Evolutionary conservation across 345 rosid genomes (phyloP).

Genomic region (Linum tenue): DNA sequence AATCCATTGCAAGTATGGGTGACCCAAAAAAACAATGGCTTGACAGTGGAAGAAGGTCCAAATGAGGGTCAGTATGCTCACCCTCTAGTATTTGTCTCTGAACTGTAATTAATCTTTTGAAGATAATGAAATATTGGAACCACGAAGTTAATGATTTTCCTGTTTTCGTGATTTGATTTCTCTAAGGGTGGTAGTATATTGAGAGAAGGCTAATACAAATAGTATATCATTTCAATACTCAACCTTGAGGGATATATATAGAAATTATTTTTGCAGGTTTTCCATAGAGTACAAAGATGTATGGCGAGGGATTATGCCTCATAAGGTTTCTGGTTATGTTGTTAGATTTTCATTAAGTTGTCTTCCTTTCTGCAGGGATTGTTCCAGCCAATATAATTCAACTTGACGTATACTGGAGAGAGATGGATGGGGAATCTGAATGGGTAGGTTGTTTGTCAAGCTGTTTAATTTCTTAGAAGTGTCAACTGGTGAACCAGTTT

Average conservation of each 20-base stretch:
- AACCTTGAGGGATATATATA: no score
- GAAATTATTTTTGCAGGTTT: no score
- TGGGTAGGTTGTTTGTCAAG: conserved; percentile 52
- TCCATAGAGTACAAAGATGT: neutral
- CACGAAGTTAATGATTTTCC: neutral
- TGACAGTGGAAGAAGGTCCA: conserved; percentile 61
- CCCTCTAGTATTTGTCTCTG: neutral
- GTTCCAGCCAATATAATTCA: conserved; percentile 67
- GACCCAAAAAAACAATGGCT: conserved; percentile 61
- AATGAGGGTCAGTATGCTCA: conserved; percentile 45
- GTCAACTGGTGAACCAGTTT: neutral
- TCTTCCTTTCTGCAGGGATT: conserved; percentile 39
- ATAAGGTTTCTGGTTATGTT: neutral
- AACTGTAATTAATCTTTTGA: neutral
- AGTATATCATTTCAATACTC: no score
- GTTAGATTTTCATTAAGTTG: neutral
- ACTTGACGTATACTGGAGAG: conserved; percentile 78
- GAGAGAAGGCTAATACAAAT: neutral
- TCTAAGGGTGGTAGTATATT: neutral
- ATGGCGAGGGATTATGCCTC: neutral
- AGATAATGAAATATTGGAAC: neutral
- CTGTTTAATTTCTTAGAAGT: conserved; percentile 4
- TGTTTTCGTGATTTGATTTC: neutral
- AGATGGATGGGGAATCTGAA: conserved; percentile 90
- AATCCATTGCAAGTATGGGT: conserved; percentile 83